Conservation (phyloP, 805 yeast genomes). For the Scheffersomyces lignosus region DNA sequence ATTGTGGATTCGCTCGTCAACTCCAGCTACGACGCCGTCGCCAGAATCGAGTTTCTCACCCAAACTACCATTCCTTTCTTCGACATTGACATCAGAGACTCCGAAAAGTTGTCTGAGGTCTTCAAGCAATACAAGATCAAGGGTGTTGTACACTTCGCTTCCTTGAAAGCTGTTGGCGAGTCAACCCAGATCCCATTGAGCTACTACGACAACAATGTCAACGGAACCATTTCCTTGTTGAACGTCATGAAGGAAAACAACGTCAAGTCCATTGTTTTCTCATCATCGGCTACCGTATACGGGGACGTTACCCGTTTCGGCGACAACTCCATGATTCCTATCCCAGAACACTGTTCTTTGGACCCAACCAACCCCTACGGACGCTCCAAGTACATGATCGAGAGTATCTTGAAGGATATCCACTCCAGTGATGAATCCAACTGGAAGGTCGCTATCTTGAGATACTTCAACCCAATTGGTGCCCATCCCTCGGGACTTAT, state of each 20-base stretch:
- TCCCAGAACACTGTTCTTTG: conserved; percentile 74
- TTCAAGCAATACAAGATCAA: conserved; percentile 50
- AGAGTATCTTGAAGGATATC: conserved; percentile 58
- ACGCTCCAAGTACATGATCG: conserved; percentile 65
- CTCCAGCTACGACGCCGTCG: conserved; percentile 65
- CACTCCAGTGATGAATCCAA: conserved; percentile 38
- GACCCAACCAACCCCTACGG: conserved; percentile 82
- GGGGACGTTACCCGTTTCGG: conserved; percentile 77
- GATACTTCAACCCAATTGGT: conserved; percentile 84
- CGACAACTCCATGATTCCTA: conserved; percentile 62
- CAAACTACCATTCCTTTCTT: conserved; percentile 52
- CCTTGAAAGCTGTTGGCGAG: conserved; percentile 82
- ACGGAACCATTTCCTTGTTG: conserved; percentile 61
- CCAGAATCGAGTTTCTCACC: conserved; percentile 58
- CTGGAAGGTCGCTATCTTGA: conserved; percentile 61
- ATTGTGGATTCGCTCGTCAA: conserved; percentile 69
- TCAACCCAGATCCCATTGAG: conserved; percentile 64
- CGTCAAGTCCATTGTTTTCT: conserved; percentile 62
- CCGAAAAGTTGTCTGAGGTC: conserved; percentile 45
- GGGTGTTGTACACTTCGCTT: conserved; percentile 78
- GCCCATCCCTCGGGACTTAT: conserved; percentile 80
- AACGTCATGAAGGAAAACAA: conserved; percentile 48
- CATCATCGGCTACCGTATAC: conserved; percentile 81
- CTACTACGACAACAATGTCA: conserved; percentile 68
- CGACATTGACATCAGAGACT: conserved; percentile 56